A percentile compares a stretch with the other conserved stretches of the same genome.
These are phyloP conservation scores for Trichoderma sp. DNA, from an alignment of 2,329 filamentous ascomycete genomes.

Conservation along the genomic window DNA sequence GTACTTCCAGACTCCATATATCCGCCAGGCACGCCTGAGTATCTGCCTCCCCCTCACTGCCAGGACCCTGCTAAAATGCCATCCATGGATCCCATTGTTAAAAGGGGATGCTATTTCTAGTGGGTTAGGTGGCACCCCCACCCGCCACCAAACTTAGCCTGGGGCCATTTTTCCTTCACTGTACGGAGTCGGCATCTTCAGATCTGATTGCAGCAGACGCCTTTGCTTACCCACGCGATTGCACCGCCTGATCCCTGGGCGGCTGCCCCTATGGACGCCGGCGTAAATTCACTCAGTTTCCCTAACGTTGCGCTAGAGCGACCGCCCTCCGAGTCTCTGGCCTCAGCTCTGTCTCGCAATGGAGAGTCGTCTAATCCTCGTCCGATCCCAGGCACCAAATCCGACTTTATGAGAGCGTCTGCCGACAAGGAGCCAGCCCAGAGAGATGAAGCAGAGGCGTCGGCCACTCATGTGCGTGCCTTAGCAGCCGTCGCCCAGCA, in stretches of 20 bases:
- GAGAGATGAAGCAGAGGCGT: constrained; percentile 39
- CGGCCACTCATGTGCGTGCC: constrained; percentile 33
- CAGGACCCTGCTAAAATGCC: background rate
- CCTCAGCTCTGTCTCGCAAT: constrained; percentile 10
- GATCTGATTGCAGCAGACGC: constrained; percentile 16
- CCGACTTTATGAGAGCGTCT: constrained; percentile 59
- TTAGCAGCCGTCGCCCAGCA: constrained; percentile 44
- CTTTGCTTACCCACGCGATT: constrained; percentile 1
- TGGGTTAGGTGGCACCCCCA: constrained; percentile 1
- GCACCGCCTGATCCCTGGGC: constrained; percentile 7
- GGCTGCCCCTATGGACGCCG: constrained; percentile 3
- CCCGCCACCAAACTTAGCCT: background rate
- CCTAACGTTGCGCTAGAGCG: constrained; percentile 11
- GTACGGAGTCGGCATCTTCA: constrained; percentile 7
- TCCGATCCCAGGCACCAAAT: constrained; percentile 64
- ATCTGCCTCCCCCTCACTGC: background rate
- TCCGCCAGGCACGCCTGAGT: background rate
- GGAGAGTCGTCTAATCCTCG: constrained; percentile 2
- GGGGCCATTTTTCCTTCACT: background rate
- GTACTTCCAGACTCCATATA: constrained; percentile 7
- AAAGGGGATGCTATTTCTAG: constrained; percentile 7
- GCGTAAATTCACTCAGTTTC: constrained; percentile 4
- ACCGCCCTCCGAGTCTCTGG: background rate
- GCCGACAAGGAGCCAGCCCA: constrained; percentile 39
- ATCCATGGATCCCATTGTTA: background rate